Conservation (phyloP, 2,329 filamentous ascomycete species). For the Penicillium sp. region DNA sequence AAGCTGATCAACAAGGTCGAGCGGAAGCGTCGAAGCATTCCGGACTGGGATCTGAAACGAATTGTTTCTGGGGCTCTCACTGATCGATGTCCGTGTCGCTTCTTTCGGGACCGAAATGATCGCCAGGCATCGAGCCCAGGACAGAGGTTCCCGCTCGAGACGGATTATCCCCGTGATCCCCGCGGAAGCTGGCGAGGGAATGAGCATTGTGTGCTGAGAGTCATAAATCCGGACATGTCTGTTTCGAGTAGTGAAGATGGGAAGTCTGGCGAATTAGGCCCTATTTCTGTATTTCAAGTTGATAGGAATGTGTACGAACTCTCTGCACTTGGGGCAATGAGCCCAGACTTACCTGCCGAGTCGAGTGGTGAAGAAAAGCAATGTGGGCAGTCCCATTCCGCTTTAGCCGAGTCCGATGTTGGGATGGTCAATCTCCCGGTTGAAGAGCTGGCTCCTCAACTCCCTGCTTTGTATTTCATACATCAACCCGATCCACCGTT, state of each 20-base stretch:
- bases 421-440: not conserved
- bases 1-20: not conserved
- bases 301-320: not conserved
- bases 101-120: not conserved
- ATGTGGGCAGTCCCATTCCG: not conserved
- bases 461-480: not conserved
- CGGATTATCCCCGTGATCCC: not conserved
- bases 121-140: not conserved
- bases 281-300: not conserved
- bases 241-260: not conserved
- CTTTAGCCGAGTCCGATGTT: not conserved
- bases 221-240: not conserved
- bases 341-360: not conserved
- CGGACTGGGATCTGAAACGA: not conserved
- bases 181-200: not conserved
- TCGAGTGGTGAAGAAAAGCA: not conserved
- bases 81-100: not conserved
- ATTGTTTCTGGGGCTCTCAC: not conserved
- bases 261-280: too few relatives aligned
- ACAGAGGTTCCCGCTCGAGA: not conserved
- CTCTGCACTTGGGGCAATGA: not conserved
- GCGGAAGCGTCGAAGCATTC: not conserved
- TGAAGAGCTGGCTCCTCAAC: not conserved
- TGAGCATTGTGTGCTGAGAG: not conserved
- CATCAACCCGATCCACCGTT: not conserved